Evolutionary conservation across 2,329 filamentous ascomycete genomes (phyloP).

Genomic region (Colletotrichum nymphaeae): DNA sequence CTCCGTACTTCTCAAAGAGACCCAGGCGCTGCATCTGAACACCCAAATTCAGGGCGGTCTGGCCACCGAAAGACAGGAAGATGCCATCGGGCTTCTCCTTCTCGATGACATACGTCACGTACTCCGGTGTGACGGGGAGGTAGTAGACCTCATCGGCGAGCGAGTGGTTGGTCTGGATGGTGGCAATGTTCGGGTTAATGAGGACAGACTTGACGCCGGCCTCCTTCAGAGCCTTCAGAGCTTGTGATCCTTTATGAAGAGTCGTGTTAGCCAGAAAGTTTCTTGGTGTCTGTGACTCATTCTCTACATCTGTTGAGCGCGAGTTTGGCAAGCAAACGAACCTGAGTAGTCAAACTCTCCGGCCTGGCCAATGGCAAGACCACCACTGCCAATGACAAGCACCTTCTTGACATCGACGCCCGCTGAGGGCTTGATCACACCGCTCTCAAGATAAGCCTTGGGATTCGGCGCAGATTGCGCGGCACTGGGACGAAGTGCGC

Average conservation of each 20-base stretch:
- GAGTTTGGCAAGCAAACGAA: slow-evolving; percentile 58
- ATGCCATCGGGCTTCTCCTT: slow-evolving; percentile 96
- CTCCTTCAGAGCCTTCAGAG: slow-evolving; percentile 96
- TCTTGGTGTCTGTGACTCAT: slow-evolving; percentile 29
- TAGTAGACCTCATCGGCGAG: slow-evolving; percentile 99
- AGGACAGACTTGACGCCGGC: slow-evolving; percentile 91
- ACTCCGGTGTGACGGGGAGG: slow-evolving; percentile 96
- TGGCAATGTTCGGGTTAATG: slow-evolving; percentile 98
- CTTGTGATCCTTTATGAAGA: slow-evolving; percentile 80
- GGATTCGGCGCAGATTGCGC: slow-evolving; percentile 81
- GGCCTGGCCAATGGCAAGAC: slow-evolving; percentile 95
- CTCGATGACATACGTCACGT: slow-evolving; percentile 97
- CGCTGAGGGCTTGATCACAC: slow-evolving; percentile 82
- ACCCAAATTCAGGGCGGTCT: slow-evolving; percentile 96
- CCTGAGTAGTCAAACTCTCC: slow-evolving; percentile 99
- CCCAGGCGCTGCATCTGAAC: slow-evolving; percentile 98
- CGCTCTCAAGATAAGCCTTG: slow-evolving; percentile 89
- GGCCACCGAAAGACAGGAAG: slow-evolving; percentile 96
- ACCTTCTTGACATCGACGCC: slow-evolving; percentile 96
- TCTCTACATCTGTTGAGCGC: not conserved
- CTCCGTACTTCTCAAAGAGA: slow-evolving; percentile 93
- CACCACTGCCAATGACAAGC: slow-evolving; percentile 93
- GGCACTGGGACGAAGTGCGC: slow-evolving; percentile 54
- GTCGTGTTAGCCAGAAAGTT: slow-evolving; percentile 37
- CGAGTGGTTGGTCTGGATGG: slow-evolving; percentile 96